Conservation (phyloP, 192 early-diverging fungal genomes). For the Lunasporangiospora selenospora region DNA sequence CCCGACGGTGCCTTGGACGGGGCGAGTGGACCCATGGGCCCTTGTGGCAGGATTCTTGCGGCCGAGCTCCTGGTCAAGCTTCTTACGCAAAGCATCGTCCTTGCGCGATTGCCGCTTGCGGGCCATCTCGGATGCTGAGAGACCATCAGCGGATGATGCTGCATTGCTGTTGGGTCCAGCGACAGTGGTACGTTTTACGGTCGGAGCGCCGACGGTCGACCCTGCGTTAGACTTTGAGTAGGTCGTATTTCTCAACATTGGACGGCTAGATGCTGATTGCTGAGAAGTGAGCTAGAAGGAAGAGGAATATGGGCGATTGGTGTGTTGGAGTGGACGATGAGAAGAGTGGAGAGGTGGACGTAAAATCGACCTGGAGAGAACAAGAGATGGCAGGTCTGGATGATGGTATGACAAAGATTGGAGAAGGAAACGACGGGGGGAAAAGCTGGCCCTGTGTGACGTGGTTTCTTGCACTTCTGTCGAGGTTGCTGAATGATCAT, state of each 20-base stretch:
- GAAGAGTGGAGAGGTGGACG: too few relatives aligned
- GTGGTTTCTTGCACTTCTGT: too few relatives aligned
- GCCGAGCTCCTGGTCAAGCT: constrained; percentile 73
- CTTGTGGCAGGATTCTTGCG: constrained; percentile 32
- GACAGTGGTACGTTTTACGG: constrained; percentile 33
- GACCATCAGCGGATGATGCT: constrained; percentile 1
- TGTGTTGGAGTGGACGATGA: too few relatives aligned
- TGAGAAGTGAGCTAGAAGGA: too few relatives aligned
- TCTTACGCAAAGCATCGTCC: constrained; percentile 75
- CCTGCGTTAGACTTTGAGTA: constrained; percentile 33
- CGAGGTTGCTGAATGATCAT: too few relatives aligned
- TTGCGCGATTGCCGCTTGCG: constrained; percentile 54
- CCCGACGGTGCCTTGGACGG: constrained; percentile 58
- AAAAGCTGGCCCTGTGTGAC: too few relatives aligned
- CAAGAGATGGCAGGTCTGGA: too few relatives aligned
- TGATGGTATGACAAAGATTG: too few relatives aligned
- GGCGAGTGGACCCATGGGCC: constrained; percentile 42
- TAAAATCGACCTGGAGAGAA: too few relatives aligned
- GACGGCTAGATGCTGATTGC: too few relatives aligned
- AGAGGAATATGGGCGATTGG: too few relatives aligned
- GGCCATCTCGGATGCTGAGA: constrained; percentile 14
- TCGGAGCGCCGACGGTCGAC: constrained; percentile 30
- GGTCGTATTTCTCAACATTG: constrained; percentile 25
- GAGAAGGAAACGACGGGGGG: too few relatives aligned
- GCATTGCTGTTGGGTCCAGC: constrained; percentile 19